These are phyloP conservation scores for Leucocoprinus sp. DNA, from an alignment of 768 basidiomycete species.

Conservation along the genomic window DNA sequence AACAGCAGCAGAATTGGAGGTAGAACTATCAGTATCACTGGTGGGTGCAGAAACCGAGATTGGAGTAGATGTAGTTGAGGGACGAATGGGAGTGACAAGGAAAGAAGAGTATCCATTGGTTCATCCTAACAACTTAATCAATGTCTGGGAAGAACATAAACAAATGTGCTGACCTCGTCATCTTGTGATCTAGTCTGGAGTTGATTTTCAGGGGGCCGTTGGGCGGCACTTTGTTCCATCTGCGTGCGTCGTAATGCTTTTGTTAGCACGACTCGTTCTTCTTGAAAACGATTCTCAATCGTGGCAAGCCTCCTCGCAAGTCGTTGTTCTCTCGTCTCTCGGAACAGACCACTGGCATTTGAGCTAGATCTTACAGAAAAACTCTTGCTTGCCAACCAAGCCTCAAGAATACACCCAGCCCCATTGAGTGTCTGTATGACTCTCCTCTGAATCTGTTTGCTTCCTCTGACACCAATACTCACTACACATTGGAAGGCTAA, in stretches of 20 bases:
- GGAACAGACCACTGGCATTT: constrained; percentile 63
- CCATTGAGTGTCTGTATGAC: constrained; percentile 93
- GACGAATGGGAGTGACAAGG: too few species aligned
- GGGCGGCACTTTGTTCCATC: constrained; percentile 18
- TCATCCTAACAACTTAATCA: constrained; percentile 19
- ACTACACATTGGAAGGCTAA: constrained; percentile 96
- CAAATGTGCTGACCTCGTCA: constrained; percentile 8
- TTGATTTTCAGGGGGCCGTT: not conserved
- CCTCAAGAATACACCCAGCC: constrained; percentile 88
- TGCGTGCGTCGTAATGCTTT: constrained; percentile 46
- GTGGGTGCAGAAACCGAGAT: constrained; percentile 26
- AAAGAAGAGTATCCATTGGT: constrained; percentile 20
- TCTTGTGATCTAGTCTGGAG: constrained; percentile 2
- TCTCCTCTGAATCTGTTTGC: constrained; percentile 80
- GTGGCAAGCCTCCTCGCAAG: constrained; percentile 51
- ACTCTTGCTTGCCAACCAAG: constrained; percentile 84
- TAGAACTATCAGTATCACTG: constrained; percentile 53
- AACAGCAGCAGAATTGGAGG: constrained; percentile 50
- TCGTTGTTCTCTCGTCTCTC: constrained; percentile 71
- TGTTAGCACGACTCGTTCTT: constrained; percentile 50
- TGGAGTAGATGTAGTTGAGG: constrained; percentile 3
- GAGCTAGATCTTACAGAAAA: constrained; percentile 79
- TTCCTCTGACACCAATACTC: constrained; percentile 95
- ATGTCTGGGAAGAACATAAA: not conserved
- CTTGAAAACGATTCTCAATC: constrained; percentile 52